Base-by-base conservation (phyloP, 2,329 filamentous ascomycete species). In the Bipolaris cookei region DNA sequence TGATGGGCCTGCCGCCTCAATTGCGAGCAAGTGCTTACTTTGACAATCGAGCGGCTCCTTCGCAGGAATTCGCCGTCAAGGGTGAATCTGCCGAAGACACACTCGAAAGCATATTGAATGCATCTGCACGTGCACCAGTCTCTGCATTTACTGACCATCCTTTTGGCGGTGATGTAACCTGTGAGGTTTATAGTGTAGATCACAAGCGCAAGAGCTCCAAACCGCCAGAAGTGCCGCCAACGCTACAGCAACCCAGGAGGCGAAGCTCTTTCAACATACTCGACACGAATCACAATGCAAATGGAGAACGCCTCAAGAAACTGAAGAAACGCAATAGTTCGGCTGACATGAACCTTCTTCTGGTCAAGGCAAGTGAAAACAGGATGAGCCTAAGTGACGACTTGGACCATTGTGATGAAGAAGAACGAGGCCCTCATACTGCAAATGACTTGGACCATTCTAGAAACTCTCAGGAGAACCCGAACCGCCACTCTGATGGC, bases 11-110 rank as follows among this genome's bases (percentile, higher is more conserved):
- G 13, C 92, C 94, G 2, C 86, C 94, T 0, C 92, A 96, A 66
- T 83, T 98, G 34, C 87, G 94, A 59, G 95, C 95, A n/a, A 96
- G 89, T 67, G 87, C 90, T 25, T 98, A 91, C 77, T 98, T 98
- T 69, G 93, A 98, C 56, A 50, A 54, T 20, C 65, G 63, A 50
- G 89, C 89, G 0, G 81, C 85, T 2, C 72, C 83, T 6, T 67
- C 79, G 1, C 80, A 86, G 42, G 81, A 88, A 46, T 78, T 87
- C 37, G 77, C 85, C 37, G 76, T 87, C 39, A 83, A 85, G 74
- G 88, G 90, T 56, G 89, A 91, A 16, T 98, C 95, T 23, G 93
- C 94, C 10, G 91, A 92, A 72, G 89, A 86, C 39, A 97, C 94
- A 0, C 84, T 99, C 6, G 93, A 99, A 64, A 93, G 88, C 72